Base-by-base conservation (phyloP, 1,284 basidiomycete genomes). In the Vanrija sp. region DNA sequence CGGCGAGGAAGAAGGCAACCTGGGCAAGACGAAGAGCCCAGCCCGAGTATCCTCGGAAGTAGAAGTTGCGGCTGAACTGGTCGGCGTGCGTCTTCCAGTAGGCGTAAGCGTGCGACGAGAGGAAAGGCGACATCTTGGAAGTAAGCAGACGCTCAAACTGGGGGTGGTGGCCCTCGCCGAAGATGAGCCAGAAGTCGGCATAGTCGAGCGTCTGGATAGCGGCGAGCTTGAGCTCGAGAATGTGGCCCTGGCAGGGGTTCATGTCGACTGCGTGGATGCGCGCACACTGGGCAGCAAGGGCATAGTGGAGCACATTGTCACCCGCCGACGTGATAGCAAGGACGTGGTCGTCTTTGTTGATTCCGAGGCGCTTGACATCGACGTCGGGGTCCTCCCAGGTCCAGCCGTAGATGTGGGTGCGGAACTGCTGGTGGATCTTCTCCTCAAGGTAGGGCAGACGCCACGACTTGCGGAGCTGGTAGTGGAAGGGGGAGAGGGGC, bases 331-430 rank as follows among this genome's bases (percentile, higher is more conserved):
- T 89, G 66, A 90, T 89, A 21, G 86, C 84, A 3, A 91, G 80
- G 62, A 91, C 82, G 14, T 85, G 82, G 74, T 90, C 88, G 8
- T 85, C 80, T 39, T 78, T 75, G 29, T 81, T 81, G 55, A 90
- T 73, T 19, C 84, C 69, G 14, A 90, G 78, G 67, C 85, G 80
- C 63, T 82, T 80, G 80, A 91, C 86, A 66, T 91, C 88, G 60
- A 86, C 86, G 15, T 82, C 80, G 0, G 88, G 88, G 69, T 91
- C 88, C 72, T 91, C 89, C 88, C 88, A 90, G 26, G 87, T 88
- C 74, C 74, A 77, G 26, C 78, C 79, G 73, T 89, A 88, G 64
- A 88, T 86, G 69, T 86, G 88, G 0, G 86, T 84, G 49, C 88
- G 80, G 72, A 91, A 91, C 65, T 87, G 83, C 67, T 85, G 83